A percentile compares a stretch with the other conserved stretches of the same genome.
Conservation (phyloP, 495 filamentous ascomycete species). For the Lindgomyces ingoldianus region DNA sequence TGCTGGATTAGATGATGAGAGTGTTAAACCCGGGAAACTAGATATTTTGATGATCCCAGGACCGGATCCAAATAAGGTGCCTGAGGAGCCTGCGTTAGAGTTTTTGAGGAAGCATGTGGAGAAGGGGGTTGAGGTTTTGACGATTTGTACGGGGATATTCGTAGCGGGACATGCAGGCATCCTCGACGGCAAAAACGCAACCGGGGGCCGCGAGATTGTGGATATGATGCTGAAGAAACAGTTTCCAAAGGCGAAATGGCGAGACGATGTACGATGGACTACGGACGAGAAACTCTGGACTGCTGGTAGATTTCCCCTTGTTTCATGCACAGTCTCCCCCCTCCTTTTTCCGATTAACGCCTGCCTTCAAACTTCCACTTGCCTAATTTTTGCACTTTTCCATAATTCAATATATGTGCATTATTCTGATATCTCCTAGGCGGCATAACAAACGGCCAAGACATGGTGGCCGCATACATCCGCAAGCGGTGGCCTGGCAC, state of each 20-base stretch:
- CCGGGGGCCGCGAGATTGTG: slow-evolving; percentile 15
- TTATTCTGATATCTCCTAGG: slow-evolving; percentile 41
- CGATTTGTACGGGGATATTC: slow-evolving; percentile 29
- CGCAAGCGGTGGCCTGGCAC: slow-evolving; percentile 51
- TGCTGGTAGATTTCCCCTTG: slow-evolving; percentile 49
- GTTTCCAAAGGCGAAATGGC: slow-evolving; percentile 25
- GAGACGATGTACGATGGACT: slow-evolving; percentile 18
- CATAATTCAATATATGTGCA: not conserved
- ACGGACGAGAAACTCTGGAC: slow-evolving; percentile 32
- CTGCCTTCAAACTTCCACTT: not conserved
- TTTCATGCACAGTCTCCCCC: slow-evolving; percentile 5
- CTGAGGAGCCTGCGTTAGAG: slow-evolving; percentile 17
- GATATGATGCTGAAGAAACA: slow-evolving; percentile 14
- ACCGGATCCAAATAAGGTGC: slow-evolving; percentile 14
- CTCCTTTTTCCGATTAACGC: not conserved
- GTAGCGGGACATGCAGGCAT: slow-evolving; percentile 31
- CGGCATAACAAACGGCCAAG: slow-evolving; percentile 64
- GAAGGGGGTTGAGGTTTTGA: slow-evolving; percentile 26
- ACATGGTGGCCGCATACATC: slow-evolving; percentile 59
- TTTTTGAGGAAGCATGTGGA: slow-evolving; percentile 32
- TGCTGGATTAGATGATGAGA: slow-evolving; percentile 16
- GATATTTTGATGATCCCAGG: slow-evolving; percentile 35
- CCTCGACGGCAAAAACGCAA: slow-evolving; percentile 32
- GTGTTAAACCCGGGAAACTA: slow-evolving; percentile 26
- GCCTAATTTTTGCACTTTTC: not conserved